Percentiles rank a stretch among this genome's conserved stretches.
phyloP scores from a whole-genome alignment of 2,329 filamentous ascomycete species.

The Colletotrichum paranaense region DNA sequence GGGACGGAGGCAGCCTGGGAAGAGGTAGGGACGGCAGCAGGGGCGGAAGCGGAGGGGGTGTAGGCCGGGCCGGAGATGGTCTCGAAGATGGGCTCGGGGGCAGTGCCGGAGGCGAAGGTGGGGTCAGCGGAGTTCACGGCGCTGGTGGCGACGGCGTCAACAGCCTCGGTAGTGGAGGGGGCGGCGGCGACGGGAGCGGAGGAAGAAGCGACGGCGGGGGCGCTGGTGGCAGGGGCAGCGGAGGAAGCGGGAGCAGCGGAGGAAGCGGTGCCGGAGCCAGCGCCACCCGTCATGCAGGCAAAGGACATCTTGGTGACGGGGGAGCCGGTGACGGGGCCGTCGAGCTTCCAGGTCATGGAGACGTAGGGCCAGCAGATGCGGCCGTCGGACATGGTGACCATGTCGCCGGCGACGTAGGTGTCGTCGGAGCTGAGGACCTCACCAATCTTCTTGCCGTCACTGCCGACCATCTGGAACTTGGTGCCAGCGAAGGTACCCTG shows the following conservation, averaged over 20 bases:
- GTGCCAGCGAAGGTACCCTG: constrained; percentile 68
- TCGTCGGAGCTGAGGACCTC: constrained; percentile 60
- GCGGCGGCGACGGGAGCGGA: not conserved
- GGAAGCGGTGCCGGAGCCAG: constrained; percentile 52
- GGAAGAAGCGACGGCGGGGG: not conserved
- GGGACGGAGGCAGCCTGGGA: not conserved
- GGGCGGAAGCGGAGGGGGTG: not conserved
- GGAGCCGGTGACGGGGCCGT: constrained; percentile 40
- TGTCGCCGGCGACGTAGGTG: constrained; percentile 71
- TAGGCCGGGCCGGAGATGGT: constrained; percentile 24
- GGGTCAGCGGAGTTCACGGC: constrained; percentile 7
- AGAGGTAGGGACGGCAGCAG: not conserved
- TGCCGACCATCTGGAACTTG: constrained; percentile 68
- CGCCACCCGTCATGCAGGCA: constrained; percentile 53
- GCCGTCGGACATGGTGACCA: constrained; percentile 68
- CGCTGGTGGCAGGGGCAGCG: constrained; percentile 2
- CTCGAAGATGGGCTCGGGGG: constrained; percentile 22
- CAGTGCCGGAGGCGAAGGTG: constrained; percentile 10
- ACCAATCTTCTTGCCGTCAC: constrained; percentile 62
- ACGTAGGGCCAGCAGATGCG: constrained; percentile 73
- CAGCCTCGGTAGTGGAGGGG: constrained; percentile 5
- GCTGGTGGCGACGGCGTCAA: constrained; percentile 9
- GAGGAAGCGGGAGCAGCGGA: constrained; percentile 41
- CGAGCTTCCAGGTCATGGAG: constrained; percentile 63
- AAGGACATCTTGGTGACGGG: constrained; percentile 61